A percentile compares a stretch with the other conserved stretches of the same genome.
phyloP scores from a whole-genome alignment of 176 grass and related monocot species.

The Hordeum vulgare region DNA sequence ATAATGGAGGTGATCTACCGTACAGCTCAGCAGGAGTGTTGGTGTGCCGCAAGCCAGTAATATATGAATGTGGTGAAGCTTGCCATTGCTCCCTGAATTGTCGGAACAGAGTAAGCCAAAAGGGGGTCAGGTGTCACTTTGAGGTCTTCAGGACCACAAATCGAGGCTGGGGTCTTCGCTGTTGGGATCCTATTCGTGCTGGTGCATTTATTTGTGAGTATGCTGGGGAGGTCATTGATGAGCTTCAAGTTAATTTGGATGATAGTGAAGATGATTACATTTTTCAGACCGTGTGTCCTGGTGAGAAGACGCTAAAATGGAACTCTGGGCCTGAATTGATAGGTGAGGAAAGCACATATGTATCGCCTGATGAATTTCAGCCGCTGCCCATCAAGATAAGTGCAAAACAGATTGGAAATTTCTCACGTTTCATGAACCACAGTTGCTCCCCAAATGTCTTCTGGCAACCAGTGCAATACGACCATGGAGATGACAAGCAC shows the following conservation, averaged over 20 bases:
- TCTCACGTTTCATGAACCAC: conserved; percentile 80
- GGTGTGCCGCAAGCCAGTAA: conserved; percentile 42
- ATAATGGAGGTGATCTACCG: conserved; percentile 63
- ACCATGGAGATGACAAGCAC: conserved; percentile 51
- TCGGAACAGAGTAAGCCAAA: conserved; percentile 73
- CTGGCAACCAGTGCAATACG: conserved; percentile 66
- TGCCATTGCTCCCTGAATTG: conserved; percentile 58
- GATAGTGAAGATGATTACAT: conserved; percentile 55
- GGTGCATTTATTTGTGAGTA: conserved; percentile 86
- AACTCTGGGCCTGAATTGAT: conserved; percentile 59
- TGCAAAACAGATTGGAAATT: conserved; percentile 61
- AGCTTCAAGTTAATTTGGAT: conserved; percentile 32
- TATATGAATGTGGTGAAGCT: conserved; percentile 65
- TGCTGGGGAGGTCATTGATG: conserved; percentile 50
- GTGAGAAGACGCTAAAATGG: conserved; percentile 69
- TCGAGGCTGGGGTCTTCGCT: conserved; percentile 70
- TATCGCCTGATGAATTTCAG: conserved; percentile 40
- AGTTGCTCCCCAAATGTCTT: conserved; percentile 84
- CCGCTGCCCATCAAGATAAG: conserved; percentile 51
- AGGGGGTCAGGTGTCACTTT: conserved; percentile 53
- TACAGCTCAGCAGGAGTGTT: conserved; percentile 66
- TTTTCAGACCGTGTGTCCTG: conserved; percentile 47
- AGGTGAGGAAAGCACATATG: conserved; percentile 26
- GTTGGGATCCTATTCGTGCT: conserved; percentile 72
- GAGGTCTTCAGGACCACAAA: conserved; percentile 66